Percentiles rank a stretch among this genome's conserved stretches.
These are phyloP conservation scores for Sinapis alba DNA, from an alignment of 441 rosid genomes.

Conservation along the genomic window DNA sequence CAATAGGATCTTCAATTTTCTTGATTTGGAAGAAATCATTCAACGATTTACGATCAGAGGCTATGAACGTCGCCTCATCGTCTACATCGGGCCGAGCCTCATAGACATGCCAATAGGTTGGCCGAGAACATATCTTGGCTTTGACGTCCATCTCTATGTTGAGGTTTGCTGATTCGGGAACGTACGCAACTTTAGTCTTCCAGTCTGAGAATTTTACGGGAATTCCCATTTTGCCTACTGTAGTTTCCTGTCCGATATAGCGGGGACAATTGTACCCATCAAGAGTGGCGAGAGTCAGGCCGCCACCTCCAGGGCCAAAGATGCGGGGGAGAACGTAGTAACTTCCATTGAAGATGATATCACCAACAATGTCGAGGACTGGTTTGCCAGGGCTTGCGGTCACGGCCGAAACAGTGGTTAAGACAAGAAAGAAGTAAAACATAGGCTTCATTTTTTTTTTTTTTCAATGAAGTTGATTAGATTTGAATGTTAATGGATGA, in stretches of 20 bases:
- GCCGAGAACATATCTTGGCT: neutral
- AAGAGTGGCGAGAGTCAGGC: neutral
- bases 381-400: neutral
- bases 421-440: neutral
- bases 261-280: neutral
- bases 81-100: too few species aligned
- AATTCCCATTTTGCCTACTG: neutral
- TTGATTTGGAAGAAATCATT: too few species aligned
- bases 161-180: neutral
- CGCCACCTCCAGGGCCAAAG: neutral
- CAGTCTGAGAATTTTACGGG: slow-evolving; percentile 18
- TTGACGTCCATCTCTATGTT: neutral
- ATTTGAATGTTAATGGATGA: neutral
- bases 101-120: too few species aligned
- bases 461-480: neutral
- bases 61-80: too few species aligned
- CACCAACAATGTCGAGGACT: neutral
- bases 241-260: neutral
- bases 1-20: too few species aligned
- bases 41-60: too few species aligned
- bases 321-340: slow-evolving; percentile 1
- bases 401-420: neutral
- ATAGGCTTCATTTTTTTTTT: neutral
- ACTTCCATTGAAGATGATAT: neutral
- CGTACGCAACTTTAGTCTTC: neutral